Base-by-base conservation (phyloP, 2,329 filamentous ascomycete species). In the Akanthomyces uredinophilus region DNA sequence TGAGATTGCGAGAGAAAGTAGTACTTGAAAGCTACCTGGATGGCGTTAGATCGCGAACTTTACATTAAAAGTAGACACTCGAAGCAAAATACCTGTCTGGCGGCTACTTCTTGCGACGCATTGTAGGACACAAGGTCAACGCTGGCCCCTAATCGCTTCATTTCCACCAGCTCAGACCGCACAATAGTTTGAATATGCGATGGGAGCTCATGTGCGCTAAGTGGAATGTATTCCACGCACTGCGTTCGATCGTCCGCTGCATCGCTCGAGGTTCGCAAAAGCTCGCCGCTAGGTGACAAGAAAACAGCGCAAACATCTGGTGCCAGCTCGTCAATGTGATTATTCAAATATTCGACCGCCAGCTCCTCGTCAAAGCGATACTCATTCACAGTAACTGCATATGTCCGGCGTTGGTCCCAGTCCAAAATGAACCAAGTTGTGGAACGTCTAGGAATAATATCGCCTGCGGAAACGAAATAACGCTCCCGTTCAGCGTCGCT, bases 21-120 rank as follows among this genome's bases (percentile, higher is more conserved):
- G 14, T 75, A 75, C 41, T 75, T 75, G 47, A 74, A 75, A 4
- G 29, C 4, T 46, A 63, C 50, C 37, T 39, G 24, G 13, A 3
- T n/a, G 4, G 13, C 16, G 3, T 20, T 53, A 6, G n/a, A 18
- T n/a, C n/a, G n/a, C n/a, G n/a, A n/a, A n/a, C n/a, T n/a, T n/a
- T n/a, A n/a, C n/a, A n/a, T n/a, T n/a, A n/a, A n/a, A n/a, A n/a
- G n/a, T n/a, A n/a, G n/a, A n/a, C n/a, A n/a, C n/a, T n/a, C n/a
- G n/a, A n/a, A n/a, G n/a, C n/a, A n/a, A n/a, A n/a, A n/a, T n/a
- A n/a, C n/a, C n/a, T n/a, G n/a, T n/a, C n/a, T n/a, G n/a, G n/a
- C n/a, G n/a, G n/a, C n/a, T n/a, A n/a, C n/a, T n/a, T n/a, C n/a
- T n/a, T n/a, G n/a, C n/a, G n/a, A n/a, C n/a, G n/a, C n/a, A n/a